These are phyloP conservation scores for Globisporangium splendens DNA, from an alignment of 352 stramenopile species.

Conservation along the genomic window DNA sequence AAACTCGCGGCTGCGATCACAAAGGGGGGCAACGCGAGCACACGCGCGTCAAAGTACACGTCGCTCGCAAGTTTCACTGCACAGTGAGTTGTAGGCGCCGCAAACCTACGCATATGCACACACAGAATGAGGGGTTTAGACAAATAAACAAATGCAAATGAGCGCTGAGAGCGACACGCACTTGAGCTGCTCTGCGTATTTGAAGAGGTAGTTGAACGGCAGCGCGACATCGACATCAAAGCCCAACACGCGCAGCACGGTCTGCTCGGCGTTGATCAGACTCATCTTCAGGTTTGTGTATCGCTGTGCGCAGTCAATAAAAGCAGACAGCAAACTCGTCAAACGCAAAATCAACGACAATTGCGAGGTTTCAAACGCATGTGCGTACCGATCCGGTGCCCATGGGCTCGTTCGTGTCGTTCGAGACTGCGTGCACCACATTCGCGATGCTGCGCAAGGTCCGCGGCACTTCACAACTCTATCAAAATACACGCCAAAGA, in stretches of 20 bases:
- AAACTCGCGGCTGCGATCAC: conserved; percentile 29
- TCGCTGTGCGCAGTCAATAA: conserved; percentile 13
- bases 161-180: conserved; percentile 5
- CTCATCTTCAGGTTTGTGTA: conserved; percentile 42
- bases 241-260: conserved; percentile 36
- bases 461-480: conserved; percentile 44
- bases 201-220: conserved; percentile 31
- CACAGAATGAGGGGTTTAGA: not conserved
- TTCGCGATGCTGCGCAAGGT: conserved; percentile 51
- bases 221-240: conserved; percentile 47
- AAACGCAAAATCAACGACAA: conserved; percentile 8
- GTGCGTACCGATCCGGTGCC: conserved; percentile 27
- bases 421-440: conserved; percentile 35
- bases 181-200: conserved; percentile 25
- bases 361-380: not conserved
- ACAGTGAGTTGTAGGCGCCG: conserved; percentile 24
- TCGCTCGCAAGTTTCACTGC: conserved; percentile 39
- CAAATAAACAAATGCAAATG: not conserved
- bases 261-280: conserved; percentile 53
- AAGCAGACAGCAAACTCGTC: not conserved
- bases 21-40: conserved; percentile 22
- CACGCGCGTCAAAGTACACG: conserved; percentile 22
- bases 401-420: conserved; percentile 24
- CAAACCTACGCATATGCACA: conserved; percentile 15
- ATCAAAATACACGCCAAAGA: not conserved